A percentile compares a stretch with the other conserved stretches of the same genome.
These are phyloP conservation scores for Rhizopus delemar DNA, from an alignment of 371 early-diverging fungal species.

Conservation along the genomic window DNA sequence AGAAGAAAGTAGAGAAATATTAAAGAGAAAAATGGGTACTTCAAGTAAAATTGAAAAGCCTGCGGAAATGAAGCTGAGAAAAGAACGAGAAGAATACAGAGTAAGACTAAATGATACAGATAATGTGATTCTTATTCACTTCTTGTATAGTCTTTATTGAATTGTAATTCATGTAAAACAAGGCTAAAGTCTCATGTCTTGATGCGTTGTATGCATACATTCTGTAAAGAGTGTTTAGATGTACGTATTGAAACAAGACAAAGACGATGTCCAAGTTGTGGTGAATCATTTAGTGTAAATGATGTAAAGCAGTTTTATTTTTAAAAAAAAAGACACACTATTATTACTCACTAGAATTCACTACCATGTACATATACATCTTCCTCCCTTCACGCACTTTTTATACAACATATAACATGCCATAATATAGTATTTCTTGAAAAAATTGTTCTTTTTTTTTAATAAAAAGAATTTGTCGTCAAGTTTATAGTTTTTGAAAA, in stretches of 20 bases:
- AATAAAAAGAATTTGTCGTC: not conserved
- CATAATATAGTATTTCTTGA: not conserved
- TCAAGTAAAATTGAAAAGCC: slow-evolving; percentile 40
- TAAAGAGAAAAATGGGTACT: slow-evolving; percentile 50
- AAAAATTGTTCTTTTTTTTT: not conserved
- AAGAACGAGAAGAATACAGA: slow-evolving; percentile 44
- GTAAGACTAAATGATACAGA: slow-evolving; percentile 25
- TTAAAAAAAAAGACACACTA: slow-evolving; percentile 37
- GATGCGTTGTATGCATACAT: slow-evolving; percentile 93
- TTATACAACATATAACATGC: not conserved
- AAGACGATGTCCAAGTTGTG: slow-evolving; percentile 98
- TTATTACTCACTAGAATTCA: not conserved
- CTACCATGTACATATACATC: slow-evolving; percentile 5
- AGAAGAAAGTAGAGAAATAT: slow-evolving; percentile 57
- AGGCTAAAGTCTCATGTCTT: slow-evolving; percentile 86
- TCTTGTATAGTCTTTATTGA: slow-evolving; percentile 67
- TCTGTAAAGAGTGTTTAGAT: slow-evolving; percentile 95
- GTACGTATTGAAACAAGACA: slow-evolving; percentile 85
- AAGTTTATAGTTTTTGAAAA: not conserved
- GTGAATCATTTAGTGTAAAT: slow-evolving; percentile 82
- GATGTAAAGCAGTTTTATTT: slow-evolving; percentile 92
- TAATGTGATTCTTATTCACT: not conserved
- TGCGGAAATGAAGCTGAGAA: slow-evolving; percentile 34
- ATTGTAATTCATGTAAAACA: slow-evolving; percentile 84
- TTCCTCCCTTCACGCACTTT: not conserved